Percentiles rank a stretch among this genome's conserved stretches.
Conservation (phyloP, 2,329 filamentous ascomycete species). For the Aspergillus niger region DNA sequence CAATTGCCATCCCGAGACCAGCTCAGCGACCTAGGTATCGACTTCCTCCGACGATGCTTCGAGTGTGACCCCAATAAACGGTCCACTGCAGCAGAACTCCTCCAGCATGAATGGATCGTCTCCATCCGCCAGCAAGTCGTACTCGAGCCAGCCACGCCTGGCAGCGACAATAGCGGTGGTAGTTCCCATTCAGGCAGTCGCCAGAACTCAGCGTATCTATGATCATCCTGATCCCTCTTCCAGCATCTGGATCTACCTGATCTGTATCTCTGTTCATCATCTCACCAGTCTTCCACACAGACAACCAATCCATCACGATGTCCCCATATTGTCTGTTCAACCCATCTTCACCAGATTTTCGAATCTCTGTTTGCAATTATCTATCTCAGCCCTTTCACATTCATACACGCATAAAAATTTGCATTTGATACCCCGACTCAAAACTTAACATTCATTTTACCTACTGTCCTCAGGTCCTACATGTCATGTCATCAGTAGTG, state of each 20-base stretch:
- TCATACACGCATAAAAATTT: conserved; percentile 15
- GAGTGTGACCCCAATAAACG: conserved; percentile 76
- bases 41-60: conserved; percentile 88
- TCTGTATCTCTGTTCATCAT: no score
- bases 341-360: background rate
- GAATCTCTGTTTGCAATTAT: background rate
- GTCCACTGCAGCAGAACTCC: conserved; percentile 79
- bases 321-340: no score
- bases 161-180: conserved; percentile 42
- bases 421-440: conserved; percentile 36
- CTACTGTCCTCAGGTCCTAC: background rate
- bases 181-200: conserved; percentile 31
- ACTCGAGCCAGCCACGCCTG: conserved; percentile 44
- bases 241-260: background rate
- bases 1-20: conserved; percentile 80
- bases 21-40: conserved; percentile 78
- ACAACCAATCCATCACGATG: no score
- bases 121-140: conserved; percentile 52
- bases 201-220: conserved; percentile 32
- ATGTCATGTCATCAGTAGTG: background rate
- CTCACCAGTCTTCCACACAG: no score
- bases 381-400: background rate
- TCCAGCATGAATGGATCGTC: conserved; percentile 89
- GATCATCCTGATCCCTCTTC: conserved; percentile 16
- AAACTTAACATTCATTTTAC: conserved; percentile 9